Percentiles rank a stretch among this genome's conserved stretches.
Conservation (phyloP, 2,329 filamentous ascomycete species). For the Torrubiellomyces zombiae region DNA sequence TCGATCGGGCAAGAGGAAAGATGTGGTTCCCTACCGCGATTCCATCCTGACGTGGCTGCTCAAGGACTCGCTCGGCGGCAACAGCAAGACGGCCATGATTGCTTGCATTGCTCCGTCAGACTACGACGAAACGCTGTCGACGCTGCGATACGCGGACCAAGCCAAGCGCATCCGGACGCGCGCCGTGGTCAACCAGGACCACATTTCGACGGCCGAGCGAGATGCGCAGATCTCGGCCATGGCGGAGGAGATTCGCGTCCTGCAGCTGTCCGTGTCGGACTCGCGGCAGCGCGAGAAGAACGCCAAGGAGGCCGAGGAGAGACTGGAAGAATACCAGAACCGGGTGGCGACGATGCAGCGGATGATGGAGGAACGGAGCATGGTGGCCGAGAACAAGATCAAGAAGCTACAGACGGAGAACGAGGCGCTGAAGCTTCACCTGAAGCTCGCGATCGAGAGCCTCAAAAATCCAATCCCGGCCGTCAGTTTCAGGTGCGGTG, state of each 20-base stretch:
- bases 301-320: conserved; percentile 61
- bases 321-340: conserved; percentile 85
- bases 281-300: conserved; percentile 55
- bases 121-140: conserved; percentile 94
- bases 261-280: conserved; percentile 63
- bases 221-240: conserved; percentile 90
- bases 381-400: conserved; percentile 89
- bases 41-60: conserved; percentile 72
- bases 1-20: conserved; percentile 37
- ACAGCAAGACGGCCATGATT: conserved; percentile 98
- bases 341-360: conserved; percentile 82
- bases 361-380: conserved; percentile 84
- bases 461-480: conserved; percentile 79
- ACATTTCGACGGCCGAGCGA: conserved; percentile 78
- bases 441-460: conserved; percentile 72
- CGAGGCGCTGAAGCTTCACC: conserved; percentile 70
- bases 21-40: conserved; percentile 80
- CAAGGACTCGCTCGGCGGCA: conserved; percentile 89
- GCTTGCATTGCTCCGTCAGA: conserved; percentile 90
- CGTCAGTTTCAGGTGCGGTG: conserved; percentile 21
- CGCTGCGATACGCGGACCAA: conserved; percentile 90
- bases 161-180: conserved; percentile 93
- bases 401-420: conserved; percentile 79
- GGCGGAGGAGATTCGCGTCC: conserved; percentile 78
- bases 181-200: conserved; percentile 89